Evolutionary conservation across 108 stramenopile genomes (phyloP), one percentile per base, ranked within the genome.

Genomic region (Stephanodiscus minutulus): DNA sequence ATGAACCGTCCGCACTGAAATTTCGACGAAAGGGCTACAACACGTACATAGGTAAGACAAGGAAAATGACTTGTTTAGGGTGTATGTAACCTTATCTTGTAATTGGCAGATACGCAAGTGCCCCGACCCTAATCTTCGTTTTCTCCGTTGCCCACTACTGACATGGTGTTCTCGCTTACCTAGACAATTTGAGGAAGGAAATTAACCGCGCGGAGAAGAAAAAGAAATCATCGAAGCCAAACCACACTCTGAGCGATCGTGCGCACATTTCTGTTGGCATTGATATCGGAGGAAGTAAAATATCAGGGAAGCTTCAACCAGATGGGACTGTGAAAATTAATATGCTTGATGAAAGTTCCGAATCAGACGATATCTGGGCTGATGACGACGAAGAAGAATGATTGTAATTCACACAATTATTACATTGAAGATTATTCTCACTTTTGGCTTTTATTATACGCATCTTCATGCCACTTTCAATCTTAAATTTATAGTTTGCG

Each of bases 181-280:
- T n/a, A 33, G 63, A 73, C 17, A 73, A 73, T 21, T 36, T 73
- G 15, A 52, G 72, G 31, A 73, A 65, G 47, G 72, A 73, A 44
- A 62, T 73, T 20, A 57, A 36, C 7, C 55, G 25, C 11, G 35
- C 29, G 25, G 25, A 57, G 28, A 73, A 61, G 61, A 55, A 58
- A 35, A 65, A 52, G 55, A 64, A 43, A 61, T 21, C 17, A 8
- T 11, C 13, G 5, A 12, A 25, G 48, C 13, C 63, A 41, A 72
- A 24, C 12, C 37, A 31, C 15, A 13, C 11, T 44, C 17, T n/a
- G 31, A 25, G 53, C 41, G 41, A 65, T 21, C 24, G 35, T 20
- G 18, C 36, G 27, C 28, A 53, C 22, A 48, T 62, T 56, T 20
- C 11, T 58, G 37, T 57, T 25, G 56, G 64, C 17, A 57, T 28